These are phyloP conservation scores for Phytophthora litchii DNA, from an alignment of 352 stramenopile genomes.

Conservation along the genomic window DNA sequence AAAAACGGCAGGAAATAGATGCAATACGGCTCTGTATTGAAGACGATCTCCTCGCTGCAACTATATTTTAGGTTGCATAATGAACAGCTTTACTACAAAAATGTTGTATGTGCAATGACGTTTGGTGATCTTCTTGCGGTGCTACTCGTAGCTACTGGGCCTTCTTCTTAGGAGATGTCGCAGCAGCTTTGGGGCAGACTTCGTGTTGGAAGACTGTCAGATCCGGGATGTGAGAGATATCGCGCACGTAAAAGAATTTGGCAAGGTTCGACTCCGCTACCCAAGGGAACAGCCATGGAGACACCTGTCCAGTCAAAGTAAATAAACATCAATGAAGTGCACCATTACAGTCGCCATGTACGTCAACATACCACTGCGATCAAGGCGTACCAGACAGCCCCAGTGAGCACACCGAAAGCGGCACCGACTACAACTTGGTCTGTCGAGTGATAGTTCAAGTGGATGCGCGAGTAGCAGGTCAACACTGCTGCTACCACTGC, in stretches of 20 bases:
- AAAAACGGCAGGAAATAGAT: constrained; percentile 11
- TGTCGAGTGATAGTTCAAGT: constrained; percentile 77
- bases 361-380: constrained; percentile 30
- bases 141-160: constrained; percentile 25
- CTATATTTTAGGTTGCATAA: background rate
- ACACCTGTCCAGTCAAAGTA: constrained; percentile 32
- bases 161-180: constrained; percentile 32
- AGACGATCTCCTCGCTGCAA: background rate
- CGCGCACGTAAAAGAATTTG: constrained; percentile 72
- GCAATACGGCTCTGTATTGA: constrained; percentile 7
- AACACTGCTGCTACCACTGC: constrained; percentile 48
- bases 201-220: constrained; percentile 83
- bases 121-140: background rate
- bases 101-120: constrained; percentile 5
- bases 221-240: constrained; percentile 80
- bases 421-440: constrained; percentile 74
- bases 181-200: constrained; percentile 38
- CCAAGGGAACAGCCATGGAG: constrained; percentile 61
- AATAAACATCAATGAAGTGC: background rate
- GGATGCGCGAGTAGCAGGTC: constrained; percentile 77
- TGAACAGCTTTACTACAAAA: constrained; percentile 11
- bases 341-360: background rate
- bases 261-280: constrained; percentile 54
- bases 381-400: constrained; percentile 60
- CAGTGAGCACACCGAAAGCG: constrained; percentile 48